Evolutionary conservation across 2,329 filamentous ascomycete genomes (phyloP), one percentile per base, ranked within the genome.

Genomic region (Talaromyces rugulosus): DNA sequence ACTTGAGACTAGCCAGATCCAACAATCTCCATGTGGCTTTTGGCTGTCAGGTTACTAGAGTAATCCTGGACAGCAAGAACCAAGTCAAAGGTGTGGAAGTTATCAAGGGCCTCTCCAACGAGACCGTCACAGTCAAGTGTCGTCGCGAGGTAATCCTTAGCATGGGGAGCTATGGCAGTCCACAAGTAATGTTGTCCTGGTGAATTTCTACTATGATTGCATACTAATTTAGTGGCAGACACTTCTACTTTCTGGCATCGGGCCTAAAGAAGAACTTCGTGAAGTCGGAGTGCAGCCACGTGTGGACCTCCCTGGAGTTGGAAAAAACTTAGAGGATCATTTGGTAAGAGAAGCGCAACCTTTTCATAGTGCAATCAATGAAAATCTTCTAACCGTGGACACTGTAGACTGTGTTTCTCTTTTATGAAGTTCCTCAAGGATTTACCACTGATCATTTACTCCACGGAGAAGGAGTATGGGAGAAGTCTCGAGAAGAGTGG

Each of bases 161-260:
- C 0, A 80, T 78, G 0, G 83, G 84, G 0, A 72, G 83, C 2
- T 75, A 85, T 58, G 77, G 80, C 62, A 82, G 80, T n/a, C 87
- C 81, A 3, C 83, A 82, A 71, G 76, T 85, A 18, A 44, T 9
- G 40, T 44, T 44, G 12, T 7, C 4, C 16, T 18, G 16, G 12
- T 18, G 7, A 6, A 4, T 44, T 44, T 18, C n/a, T 44, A 5
- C 6, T 44, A 7, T 44, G 16, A 16, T 18, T 18, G n/a, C 40
- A 16, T 44, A 44, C n/a, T 44, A 18, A 44, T 16, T 1, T n/a
- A 44, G n/a, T 5, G 40, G n/a, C 40, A 44, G 40, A 4, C n/a
- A n/a, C 80, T 83, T n/a, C 85, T 89, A 64, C 76, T 87, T 1
- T 87, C 85, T 0, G 86, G 86, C 0, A 79, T 89, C 31, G 86